Conservation (phyloP, 1,284 basidiomycete species). For the Trichosporon coremiiforme region DNA sequence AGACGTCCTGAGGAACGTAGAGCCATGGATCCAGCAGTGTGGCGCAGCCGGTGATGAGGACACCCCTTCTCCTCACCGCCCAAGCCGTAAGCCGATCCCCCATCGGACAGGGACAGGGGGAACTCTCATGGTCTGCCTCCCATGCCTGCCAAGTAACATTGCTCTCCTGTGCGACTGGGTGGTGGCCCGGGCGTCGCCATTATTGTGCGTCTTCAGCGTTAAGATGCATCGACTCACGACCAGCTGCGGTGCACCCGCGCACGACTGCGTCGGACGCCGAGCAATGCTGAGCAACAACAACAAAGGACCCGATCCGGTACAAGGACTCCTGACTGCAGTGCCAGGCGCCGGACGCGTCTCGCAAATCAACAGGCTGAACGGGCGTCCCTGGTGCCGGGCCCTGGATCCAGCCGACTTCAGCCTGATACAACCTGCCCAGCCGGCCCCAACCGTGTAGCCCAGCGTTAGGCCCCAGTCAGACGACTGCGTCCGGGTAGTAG, state of each 20-base stretch:
- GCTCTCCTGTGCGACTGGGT: neutral
- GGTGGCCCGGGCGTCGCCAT: neutral
- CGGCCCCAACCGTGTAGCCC: neutral
- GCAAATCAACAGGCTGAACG: neutral
- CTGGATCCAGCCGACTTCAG: slow-evolving; percentile 10
- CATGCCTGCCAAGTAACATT: slow-evolving; percentile 13
- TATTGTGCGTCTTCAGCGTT: neutral
- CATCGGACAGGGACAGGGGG: neutral
- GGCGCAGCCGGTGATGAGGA: slow-evolving; percentile 1
- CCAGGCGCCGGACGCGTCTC: neutral
- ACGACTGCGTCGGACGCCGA: neutral
- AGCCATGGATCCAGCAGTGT: neutral
- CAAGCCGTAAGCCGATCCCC: neutral
- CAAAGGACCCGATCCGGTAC: neutral
- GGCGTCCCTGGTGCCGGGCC: neutral
- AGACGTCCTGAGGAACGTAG: neutral
- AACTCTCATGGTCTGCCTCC: no score
- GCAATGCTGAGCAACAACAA: neutral
- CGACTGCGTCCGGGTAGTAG: neutral
- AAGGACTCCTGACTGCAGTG: neutral
- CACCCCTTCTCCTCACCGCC: neutral
- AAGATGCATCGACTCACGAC: neutral
- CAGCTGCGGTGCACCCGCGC: neutral
- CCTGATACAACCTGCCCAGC: slow-evolving; percentile 6
- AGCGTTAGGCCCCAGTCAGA: neutral